Evolutionary conservation across 306 rosid species (phyloP), one percentile per base, ranked within the genome.

Genomic region (Cicer cuneatum): DNA sequence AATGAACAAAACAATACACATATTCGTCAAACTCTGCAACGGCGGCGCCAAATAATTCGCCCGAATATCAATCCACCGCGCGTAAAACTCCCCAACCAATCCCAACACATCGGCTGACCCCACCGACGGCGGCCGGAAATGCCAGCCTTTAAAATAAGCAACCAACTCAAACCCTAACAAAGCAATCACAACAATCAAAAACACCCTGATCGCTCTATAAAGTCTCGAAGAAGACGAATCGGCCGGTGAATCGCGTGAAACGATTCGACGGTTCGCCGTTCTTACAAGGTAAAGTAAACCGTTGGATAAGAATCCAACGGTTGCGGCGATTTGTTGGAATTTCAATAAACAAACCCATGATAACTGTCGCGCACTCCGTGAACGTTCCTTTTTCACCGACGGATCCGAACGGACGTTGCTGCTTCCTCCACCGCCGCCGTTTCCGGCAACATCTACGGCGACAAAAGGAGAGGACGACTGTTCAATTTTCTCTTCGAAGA

Each of bases 81-180:
- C 93, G 48, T 94, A 94, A 10, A 85, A 60, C 21, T 72, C 64
- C 33, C 70, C 97, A 38, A 86, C 53, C 72, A 89, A 48, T 29
- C 97, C 96, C 64, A 87, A 46, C 65, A 93, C 84, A 59, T 91
- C 96, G 10, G 88, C 86, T 86, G 97, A 87, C 16, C 87, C 74
- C 33, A 85, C 84, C 13, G 83, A 48, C 3, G 97, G 98, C 4
- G 95, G 96, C 71, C 85, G 80, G 74, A 94, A 94, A 86, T 94
- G 98, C 98, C 96, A 94, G 15, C 98, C 98, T 65, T 87, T 84
- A 74, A 94, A 94, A 86, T 90, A 94, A 7, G 99, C 99, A 1
- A 84, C 79, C 9, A 94, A 88, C 88, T 94, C 99, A 40, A 94
- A 74, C 62, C 84, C 82, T 3, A 94, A 72, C 58, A 94, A 72